Evolutionary conservation across 192 early-diverging fungal genomes (phyloP).

Genomic region (Jimgerdemannia lactiflua): DNA sequence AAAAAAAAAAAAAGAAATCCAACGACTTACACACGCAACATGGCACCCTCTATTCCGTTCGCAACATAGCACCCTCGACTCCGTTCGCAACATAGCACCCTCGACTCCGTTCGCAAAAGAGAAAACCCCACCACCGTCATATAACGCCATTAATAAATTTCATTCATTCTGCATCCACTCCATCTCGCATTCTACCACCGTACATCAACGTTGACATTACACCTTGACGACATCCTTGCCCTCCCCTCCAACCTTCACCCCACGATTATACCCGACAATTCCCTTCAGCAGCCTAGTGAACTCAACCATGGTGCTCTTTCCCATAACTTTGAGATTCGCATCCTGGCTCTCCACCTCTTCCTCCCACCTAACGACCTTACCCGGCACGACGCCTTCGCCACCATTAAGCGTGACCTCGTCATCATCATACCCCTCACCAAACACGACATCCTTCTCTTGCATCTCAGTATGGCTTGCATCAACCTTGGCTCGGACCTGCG

Average conservation of each 20-base stretch:
- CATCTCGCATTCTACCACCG: too few species aligned
- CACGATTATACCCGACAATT: constrained; percentile 27
- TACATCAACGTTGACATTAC: not conserved
- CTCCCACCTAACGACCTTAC: not conserved
- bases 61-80: too few species aligned
- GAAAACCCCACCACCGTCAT: too few species aligned
- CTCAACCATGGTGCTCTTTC: constrained; percentile 16
- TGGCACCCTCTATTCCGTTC: too few species aligned
- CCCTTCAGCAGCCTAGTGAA: constrained; percentile 28
- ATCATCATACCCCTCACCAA: constrained; percentile 6
- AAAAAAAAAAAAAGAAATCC: too few species aligned
- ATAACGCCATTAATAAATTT: too few species aligned
- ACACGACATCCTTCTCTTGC: constrained; percentile 15
- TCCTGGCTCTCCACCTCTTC: not conserved
- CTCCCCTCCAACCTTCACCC: constrained; percentile 30
- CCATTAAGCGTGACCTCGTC: not conserved
- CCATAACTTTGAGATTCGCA: not conserved
- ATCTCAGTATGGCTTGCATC: constrained; percentile 6
- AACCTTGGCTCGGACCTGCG: not conserved
- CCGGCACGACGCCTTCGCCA: not conserved
- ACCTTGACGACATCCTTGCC: not conserved
- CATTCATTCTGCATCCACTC: too few species aligned
- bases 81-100: too few species aligned
- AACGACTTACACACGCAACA: too few species aligned
- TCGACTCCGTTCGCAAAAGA: too few species aligned